Percentiles rank a stretch among this genome's conserved stretches.
Conservation (phyloP, 179 eudicot genomes). For the Nepenthes alata region DNA sequence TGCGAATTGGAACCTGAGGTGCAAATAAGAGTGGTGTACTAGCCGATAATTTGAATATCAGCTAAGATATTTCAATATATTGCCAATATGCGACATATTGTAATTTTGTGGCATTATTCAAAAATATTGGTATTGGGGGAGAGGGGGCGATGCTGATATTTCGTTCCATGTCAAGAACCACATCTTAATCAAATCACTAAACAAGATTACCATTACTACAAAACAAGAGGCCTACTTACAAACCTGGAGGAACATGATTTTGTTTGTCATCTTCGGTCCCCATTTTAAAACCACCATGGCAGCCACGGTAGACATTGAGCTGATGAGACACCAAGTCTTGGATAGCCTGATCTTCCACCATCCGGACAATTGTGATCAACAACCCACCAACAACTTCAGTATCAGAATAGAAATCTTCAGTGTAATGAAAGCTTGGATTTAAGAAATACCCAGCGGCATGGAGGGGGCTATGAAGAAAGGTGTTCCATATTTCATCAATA, state of each 20-base stretch:
- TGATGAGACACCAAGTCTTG: slow-evolving; percentile 27
- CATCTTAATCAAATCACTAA: neutral
- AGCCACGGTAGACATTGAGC: slow-evolving; percentile 10
- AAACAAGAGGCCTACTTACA: slow-evolving; percentile 4
- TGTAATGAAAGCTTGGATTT: slow-evolving; percentile 21
- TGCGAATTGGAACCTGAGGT: no score
- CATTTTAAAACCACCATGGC: slow-evolving; percentile 15
- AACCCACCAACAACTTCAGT: slow-evolving; percentile 29
- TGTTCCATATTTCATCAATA: slow-evolving; percentile 62
- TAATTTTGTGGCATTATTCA: no score
- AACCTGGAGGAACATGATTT: slow-evolving; percentile 37
- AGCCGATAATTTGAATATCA: no score
- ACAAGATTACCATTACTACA: neutral
- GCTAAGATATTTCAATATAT: no score
- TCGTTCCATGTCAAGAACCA: neutral
- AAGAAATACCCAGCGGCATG: slow-evolving; percentile 54
- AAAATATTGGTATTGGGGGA: no score
- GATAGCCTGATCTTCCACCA: slow-evolving; percentile 12
- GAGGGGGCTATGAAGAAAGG: slow-evolving; percentile 48
- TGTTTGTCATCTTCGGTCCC: slow-evolving; percentile 14
- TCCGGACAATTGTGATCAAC: slow-evolving; percentile 21
- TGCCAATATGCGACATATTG: no score
- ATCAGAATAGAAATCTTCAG: slow-evolving; percentile 21
- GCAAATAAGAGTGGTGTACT: no score
- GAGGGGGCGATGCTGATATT: no score